Percentiles rank a stretch among this genome's conserved stretches.
These are phyloP conservation scores for Ascomycota sp. DNA, from an alignment of 2,329 filamentous ascomycete species.

Conservation along the genomic window DNA sequence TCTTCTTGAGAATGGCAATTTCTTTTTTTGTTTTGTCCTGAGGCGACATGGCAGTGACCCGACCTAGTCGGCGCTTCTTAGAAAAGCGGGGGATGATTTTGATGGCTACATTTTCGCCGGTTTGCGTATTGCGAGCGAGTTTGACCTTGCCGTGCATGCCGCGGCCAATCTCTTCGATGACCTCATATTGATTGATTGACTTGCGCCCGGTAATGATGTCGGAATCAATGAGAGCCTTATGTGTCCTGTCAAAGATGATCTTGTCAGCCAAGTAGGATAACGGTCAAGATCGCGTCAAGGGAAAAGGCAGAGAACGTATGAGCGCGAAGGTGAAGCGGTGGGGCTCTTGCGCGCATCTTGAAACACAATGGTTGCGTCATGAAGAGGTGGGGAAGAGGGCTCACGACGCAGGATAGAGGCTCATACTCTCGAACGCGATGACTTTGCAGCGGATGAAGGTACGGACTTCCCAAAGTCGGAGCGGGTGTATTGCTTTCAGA, in stretches of 20 bases:
- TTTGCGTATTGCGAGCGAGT: constrained; percentile 60
- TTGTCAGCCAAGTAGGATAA: background rate
- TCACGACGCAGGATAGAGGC: background rate
- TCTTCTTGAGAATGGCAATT: constrained; percentile 96
- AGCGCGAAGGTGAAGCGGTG: too few relatives aligned
- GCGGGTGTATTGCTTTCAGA: constrained; percentile 33
- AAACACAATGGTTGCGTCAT: background rate
- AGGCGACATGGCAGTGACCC: constrained; percentile 41
- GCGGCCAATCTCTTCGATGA: constrained; percentile 85
- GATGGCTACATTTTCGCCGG: constrained; percentile 67
- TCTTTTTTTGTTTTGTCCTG: constrained; percentile 78
- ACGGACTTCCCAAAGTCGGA: constrained; percentile 30
- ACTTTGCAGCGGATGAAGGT: constrained; percentile 46
- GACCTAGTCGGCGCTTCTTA: constrained; percentile 77
- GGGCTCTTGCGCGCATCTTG: background rate
- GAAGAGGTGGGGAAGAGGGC: constrained; percentile 1
- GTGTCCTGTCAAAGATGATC: constrained; percentile 32
- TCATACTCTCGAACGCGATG: constrained; percentile 58
- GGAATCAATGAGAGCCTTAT: constrained; percentile 76
- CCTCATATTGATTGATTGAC: constrained; percentile 91
- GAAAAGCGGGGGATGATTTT: constrained; percentile 96
- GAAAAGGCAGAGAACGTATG: background rate
- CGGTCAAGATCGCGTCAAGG: background rate
- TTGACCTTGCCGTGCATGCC: constrained; percentile 97
- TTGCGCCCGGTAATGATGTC: constrained; percentile 80